Base-by-base conservation (phyloP, 495 filamentous ascomycete genomes). In the Penicillium chermesinum region DNA sequence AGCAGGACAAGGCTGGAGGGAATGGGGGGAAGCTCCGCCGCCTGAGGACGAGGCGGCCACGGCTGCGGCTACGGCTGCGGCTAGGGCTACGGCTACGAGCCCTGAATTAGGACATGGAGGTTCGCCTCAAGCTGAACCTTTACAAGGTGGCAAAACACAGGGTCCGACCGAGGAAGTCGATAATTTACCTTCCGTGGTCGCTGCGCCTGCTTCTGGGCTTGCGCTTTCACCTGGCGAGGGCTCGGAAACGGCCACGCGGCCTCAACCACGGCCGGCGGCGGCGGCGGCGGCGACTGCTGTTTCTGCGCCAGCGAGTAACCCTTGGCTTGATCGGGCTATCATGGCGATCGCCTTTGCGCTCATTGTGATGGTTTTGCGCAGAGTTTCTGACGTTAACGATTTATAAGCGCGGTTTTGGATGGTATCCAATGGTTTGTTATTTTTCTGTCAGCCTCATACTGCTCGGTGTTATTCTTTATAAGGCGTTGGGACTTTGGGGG, bases 261-360 rank as follows among this genome's bases (percentile, higher is more conserved):
- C 15, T 21, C 53, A 44, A 30, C 25, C 25, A 5, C 25, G 25
- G 5, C 4, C 25, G 25, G 25, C 25, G 5, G 25, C 25, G 5
- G 25, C 25, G 25, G 2, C 50, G 10, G n/a, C 34, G 17, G 14
- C 18, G 9, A 33, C 16, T 8, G 18, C 18, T 25, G 25, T 34
- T 1, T 20, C 41, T 1, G 40, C 33, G 16, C 20, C 41, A 13
- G 38, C 50, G 13, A 67, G 73, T 38, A 69, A 61, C 20, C 62
- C 71, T 4, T 81, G 77, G 78, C 61, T 81, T 30, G 78, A 81
- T 57, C 74, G 76, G 41, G 73, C 75, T n/a, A 81, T 81, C 21
- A 57, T 76, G 36, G 77, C 70, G 10, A 65, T 81, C 10, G 49
- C 77, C 13, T 55, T 77, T 38, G 71, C 71, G 15, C 57, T 81